Base-by-base conservation (phyloP, 2,329 filamentous ascomycete genomes). In the Lasiodiplodia sp. region DNA sequence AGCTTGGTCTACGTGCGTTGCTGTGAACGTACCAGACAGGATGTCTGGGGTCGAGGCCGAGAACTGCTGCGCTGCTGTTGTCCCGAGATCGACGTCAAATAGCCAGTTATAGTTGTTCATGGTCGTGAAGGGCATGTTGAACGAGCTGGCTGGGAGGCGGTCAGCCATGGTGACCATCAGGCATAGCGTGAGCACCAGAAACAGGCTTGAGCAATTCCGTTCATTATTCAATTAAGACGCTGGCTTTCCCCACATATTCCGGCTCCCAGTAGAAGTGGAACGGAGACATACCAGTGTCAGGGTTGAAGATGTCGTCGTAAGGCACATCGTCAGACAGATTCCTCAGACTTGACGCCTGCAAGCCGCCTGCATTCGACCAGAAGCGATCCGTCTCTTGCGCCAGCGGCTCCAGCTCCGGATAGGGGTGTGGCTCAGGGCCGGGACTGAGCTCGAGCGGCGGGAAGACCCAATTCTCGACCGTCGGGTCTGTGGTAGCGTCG, bases 121-220 rank as follows among this genome's bases (percentile, higher is more conserved):
- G 1, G 88, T 89, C 2, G 88, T 89, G 75, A 88, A 90, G 5
- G 88, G 88, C 78, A 88, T 88, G 67, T 90, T 90, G 74, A 90
- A 90, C 0, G 87, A 88, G 72, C 84, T 88, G 37, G 87, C 87
- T 74, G 49, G 44, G 21, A 60, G 62, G 37, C 21, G 64, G 67
- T 49, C 44, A 68, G 66, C 65, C 60, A 57, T 14, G 63, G 34
- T 23, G 62, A 28, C 28, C 12, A n/a, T 18, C 16, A 49, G 52
- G 64, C 44, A 34, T 34, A 63, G 38, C 47, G 28, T 21, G 28
- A 64, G 25, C 44, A 68, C 28, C 25, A 25, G 18, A n/a, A 53
- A 57, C 18, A 38, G 18, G 49, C n/a, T 38, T 55, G 23, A 49
- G 65, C 40, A 67, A 21, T 47, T 67, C 28, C 44, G 53, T 51